Evolutionary conservation across 192 early-diverging fungal genomes (phyloP), one percentile per base, ranked within the genome.

Genomic region (Backusella tarrabulga): DNA sequence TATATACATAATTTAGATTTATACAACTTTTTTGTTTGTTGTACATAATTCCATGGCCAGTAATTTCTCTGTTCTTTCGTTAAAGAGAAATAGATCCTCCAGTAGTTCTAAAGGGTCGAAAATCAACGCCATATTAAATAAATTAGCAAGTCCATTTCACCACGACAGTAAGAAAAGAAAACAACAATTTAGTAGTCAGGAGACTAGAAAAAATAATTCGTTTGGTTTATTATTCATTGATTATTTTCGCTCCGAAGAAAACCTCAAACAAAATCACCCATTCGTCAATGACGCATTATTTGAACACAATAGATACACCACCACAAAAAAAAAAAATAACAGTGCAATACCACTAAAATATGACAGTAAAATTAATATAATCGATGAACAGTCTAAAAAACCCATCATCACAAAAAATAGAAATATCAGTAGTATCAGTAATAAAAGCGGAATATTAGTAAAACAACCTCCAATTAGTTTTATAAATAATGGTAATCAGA

Each of bases 81-180:
- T 68, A 34, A 77, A 77, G 66, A 40, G 68, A 46, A 36, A 77
- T 29, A 68, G 76, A 23, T 76, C 75, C 38, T 35, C 68, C n/a
- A 60, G 56, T 63, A 63, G 56, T 29, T 63, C 40, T 23, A 67
- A 63, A 42, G 36, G 68, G n/a, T 63, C 56, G 3, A 67, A 35
- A 71, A 15, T 50, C 1, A 60, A 46, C 11, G 35, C 54, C 2
- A 36, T 74, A 17, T 74, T 74, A n/a, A 74, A 54, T 29, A 74
- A 74, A 40, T 32, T 74, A 32, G 35, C 72, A 32, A 74, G 56
- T 40, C 40, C 71, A 34, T 72, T 72, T 72, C 41, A 72, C 29
- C 38, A 32, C 38, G 40, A 72, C 40, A 72, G 42, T 34, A 72
- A 44, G 42, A 72, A 42, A 72, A 29, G 42, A 60, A 50, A 54